Evolutionary conservation across 1,139 yeast species (phyloP).

Genomic region (Diutina sp.): DNA sequence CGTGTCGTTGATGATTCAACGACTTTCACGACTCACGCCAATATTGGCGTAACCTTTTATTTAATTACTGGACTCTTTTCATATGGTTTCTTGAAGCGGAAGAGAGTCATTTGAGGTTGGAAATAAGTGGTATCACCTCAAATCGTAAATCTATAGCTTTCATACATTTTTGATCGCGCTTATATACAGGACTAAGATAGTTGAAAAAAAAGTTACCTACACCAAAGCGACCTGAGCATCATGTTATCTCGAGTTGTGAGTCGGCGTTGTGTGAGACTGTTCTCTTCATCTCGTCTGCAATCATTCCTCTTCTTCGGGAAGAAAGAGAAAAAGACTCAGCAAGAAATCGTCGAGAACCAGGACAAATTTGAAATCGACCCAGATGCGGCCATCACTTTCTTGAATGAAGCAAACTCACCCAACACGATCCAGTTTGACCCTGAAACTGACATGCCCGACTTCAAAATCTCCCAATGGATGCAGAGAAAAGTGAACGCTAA

Average conservation of each 20-base stretch:
- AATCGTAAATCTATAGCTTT: no score
- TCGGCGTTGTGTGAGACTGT: neutral
- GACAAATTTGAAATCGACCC: conserved; percentile 24
- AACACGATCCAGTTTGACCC: conserved; percentile 14
- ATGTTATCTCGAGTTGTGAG: neutral
- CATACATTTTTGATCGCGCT: neutral
- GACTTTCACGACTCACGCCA: neutral
- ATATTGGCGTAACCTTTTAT: neutral
- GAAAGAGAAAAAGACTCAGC: conserved; percentile 8
- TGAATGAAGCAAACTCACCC: conserved; percentile 25
- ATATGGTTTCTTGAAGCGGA: neutral
- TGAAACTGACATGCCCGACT: conserved; percentile 22
- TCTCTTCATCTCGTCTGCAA: neutral
- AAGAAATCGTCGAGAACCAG: conserved; percentile 28
- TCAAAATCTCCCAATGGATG: conserved; percentile 26
- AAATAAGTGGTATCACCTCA: no score
- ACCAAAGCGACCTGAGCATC: neutral
- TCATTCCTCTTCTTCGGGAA: conserved; percentile 4
- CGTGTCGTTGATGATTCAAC: neutral
- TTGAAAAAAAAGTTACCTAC: neutral
- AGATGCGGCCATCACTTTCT: conserved; percentile 21
- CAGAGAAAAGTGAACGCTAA: conserved; percentile 11
- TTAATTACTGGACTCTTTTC: neutral
- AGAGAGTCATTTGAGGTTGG: neutral
- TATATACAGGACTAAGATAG: neutral